Evolutionary conservation across 73 alveolate species (phyloP), one percentile per base, ranked within the genome.

Genomic region (Paramecium tetraurelia): DNA sequence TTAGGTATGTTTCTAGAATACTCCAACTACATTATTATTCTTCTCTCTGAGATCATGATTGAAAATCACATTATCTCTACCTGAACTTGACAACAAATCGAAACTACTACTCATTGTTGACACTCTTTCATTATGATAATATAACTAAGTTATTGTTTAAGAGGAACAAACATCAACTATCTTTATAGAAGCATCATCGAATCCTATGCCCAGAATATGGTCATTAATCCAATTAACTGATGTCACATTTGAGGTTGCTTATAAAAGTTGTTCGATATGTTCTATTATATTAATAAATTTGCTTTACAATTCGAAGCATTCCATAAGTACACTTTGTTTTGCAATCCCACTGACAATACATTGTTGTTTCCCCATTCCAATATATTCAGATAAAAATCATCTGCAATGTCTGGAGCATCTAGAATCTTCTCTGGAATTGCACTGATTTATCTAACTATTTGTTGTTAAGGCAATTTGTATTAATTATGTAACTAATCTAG

Each of bases 311-410:
- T 93, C 9, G 93, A 27, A 4, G 98, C 99, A 43, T 96, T 88
- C 98, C 99, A 96, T 6, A 96, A 86, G 87, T 96, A 96, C 20
- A 96, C 97, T 59, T 93, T 92, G 43, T 87, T 94, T 16, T 95
- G 63, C 5, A 96, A 93, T 20, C 99, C 98, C 14, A 98, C 99
- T 7, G 99, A 99, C 7, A 98, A 93, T 48, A 94, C 95, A 84
- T 98, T 97, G 59, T 94, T 93, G 33, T 95, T 88, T 14, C 99
- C 97, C 99, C 99, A 98, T 86, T 97, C 99, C 76, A 98, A 93
- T 27, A 97, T 85, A 71, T 89, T 89, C 6, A 72, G 94, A 83
- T 89, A 89, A 46, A 70, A 89, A 44, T 89, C 94, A 89, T 71
- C 94, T 5, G 68, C 75, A 4, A 89, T 43, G 58, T 89, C 72